Percentiles rank a stretch among this genome's conserved stretches.
Evolutionary conservation across 306 rosid species (phyloP).

Genomic region (Cucurbita maxima): DNA sequence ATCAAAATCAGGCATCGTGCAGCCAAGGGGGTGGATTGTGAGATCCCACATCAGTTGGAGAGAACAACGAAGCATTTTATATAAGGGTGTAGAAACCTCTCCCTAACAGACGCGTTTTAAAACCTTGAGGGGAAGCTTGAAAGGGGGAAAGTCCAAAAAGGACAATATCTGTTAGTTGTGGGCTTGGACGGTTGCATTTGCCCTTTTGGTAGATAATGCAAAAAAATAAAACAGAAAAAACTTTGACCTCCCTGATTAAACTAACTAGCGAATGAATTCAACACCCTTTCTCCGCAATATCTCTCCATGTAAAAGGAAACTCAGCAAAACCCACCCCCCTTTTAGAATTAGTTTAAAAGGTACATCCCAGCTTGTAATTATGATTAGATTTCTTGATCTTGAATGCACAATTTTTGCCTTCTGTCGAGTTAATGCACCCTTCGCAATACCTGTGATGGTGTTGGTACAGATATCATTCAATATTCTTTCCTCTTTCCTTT

Average conservation of each 20-base stretch:
- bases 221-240: neutral
- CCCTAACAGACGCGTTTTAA: too few relatives aligned
- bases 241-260: neutral
- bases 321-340: neutral
- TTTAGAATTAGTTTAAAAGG: neutral
- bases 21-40: too few relatives aligned
- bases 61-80: too few relatives aligned
- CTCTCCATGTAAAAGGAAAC: neutral
- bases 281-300: neutral
- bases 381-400: neutral
- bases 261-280: neutral
- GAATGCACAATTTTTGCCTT: neutral
- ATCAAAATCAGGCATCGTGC: too few relatives aligned
- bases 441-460: neutral
- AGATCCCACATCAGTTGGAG: too few relatives aligned
- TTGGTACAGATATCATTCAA: neutral
- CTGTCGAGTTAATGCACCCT: neutral
- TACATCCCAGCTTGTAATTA: neutral
- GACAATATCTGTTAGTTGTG: too few relatives aligned
- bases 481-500: neutral
- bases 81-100: too few relatives aligned
- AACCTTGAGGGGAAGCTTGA: too few relatives aligned
- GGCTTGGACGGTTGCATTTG: too few relatives aligned
- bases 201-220: too few relatives aligned
- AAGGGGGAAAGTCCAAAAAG: too few relatives aligned